Base-by-base conservation (phyloP, 805 yeast genomes). In the Millerozyma acaciae region DNA sequence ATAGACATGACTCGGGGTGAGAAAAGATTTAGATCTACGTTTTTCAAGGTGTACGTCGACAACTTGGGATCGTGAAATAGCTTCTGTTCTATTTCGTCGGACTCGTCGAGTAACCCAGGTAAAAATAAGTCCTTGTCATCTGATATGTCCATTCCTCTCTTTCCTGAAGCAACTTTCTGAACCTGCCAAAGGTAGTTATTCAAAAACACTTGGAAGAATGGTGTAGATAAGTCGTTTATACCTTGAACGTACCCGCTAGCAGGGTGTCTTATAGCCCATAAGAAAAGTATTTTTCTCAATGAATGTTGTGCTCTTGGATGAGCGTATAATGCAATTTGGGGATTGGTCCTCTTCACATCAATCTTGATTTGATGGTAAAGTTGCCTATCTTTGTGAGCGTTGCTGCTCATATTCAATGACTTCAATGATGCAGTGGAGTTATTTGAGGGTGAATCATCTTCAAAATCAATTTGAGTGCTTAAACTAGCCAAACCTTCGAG, bases 201-300 rank as follows among this genome's bases (percentile, higher is more conserved):
- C 30, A 93, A 56, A 49, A 90, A 90, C 0, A 88, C 80, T 58
- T 90, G 95, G 57, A 74, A 88, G 53, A 93, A 86, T 3, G 98
- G 97, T 2, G 97, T 90, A 10, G 80, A 86, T 31, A 90, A 68
- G 60, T 90, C 98, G 56, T 90, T 90, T 32, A 90, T 90, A 17
- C 98, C 98, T 63, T 90, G 98, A 14, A 90, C 98, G 57, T 90
- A 90, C 10, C 98, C 98, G 51, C 93, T 80, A 5, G 97, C 96
- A 1, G 98, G 97, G 54, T 93, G 97, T 45, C 97, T 72, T 16
- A 90, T 79, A 0, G 97, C 94, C 98, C 98, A 90, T 21, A 90
- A 65, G 51, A 88, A 90, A 34, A 90, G 62, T 7, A 93, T 78
- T 44, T 83, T 77, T 47, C 89, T 88, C 38, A 90, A 64, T 10